These are phyloP conservation scores for Endoconidiophora laricicola DNA, from an alignment of 2,329 filamentous ascomycete genomes.

Conservation along the genomic window DNA sequence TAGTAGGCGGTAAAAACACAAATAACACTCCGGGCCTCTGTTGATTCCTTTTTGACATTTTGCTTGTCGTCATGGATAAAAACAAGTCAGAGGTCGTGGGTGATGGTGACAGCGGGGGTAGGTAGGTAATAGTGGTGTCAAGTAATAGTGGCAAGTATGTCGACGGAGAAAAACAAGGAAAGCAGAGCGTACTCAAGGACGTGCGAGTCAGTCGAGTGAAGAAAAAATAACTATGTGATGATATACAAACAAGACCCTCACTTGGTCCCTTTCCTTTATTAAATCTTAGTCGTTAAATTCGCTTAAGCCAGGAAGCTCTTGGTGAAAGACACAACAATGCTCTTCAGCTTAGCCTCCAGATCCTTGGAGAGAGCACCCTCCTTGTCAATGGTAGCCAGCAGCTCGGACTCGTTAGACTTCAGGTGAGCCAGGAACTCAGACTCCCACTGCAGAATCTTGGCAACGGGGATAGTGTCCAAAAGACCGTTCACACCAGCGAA, in stretches of 20 bases:
- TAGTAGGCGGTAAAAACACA: slow-evolving; percentile 3
- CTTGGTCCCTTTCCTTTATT: slow-evolving; percentile 17
- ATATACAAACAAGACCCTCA: slow-evolving; percentile 32
- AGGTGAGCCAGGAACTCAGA: slow-evolving; percentile 84
- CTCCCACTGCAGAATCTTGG: slow-evolving; percentile 89
- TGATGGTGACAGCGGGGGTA: no score
- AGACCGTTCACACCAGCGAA: slow-evolving; percentile 97
- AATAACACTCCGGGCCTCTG: slow-evolving; percentile 3
- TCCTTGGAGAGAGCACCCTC: slow-evolving; percentile 95
- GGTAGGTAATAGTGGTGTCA: background rate
- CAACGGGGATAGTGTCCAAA: slow-evolving; percentile 76
- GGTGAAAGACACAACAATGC: slow-evolving; percentile 65
- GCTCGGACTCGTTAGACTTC: slow-evolving; percentile 72
- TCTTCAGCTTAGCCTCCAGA: slow-evolving; percentile 65
- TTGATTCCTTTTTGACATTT: slow-evolving; percentile 7
- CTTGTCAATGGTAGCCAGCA: slow-evolving; percentile 79
- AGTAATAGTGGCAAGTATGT: background rate
- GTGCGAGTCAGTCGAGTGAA: slow-evolving; percentile 41
- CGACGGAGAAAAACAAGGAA: slow-evolving; percentile 14
- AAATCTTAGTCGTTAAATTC: slow-evolving; percentile 12
- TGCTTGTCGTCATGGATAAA: background rate
- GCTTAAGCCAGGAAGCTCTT: slow-evolving; percentile 67
- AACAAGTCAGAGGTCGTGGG: background rate
- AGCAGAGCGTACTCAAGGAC: slow-evolving; percentile 34
- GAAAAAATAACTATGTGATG: slow-evolving; percentile 17